These are phyloP conservation scores for Phytophthora sp. DNA, from an alignment of 352 stramenopile species.

Conservation along the genomic window DNA sequence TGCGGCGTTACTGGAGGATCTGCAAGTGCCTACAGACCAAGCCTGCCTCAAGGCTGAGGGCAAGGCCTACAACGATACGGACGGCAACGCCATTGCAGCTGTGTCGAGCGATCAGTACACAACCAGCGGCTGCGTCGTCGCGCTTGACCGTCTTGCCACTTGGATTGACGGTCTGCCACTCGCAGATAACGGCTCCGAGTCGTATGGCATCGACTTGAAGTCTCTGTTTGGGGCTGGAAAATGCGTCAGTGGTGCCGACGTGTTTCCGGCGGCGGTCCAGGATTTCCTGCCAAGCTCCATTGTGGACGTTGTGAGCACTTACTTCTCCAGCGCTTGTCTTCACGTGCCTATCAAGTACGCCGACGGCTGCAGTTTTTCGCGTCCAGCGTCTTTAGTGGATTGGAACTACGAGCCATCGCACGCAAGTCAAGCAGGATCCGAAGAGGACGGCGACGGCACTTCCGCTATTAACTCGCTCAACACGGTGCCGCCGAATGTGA, in stretches of 20 bases:
- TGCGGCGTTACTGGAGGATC: constrained; percentile 40
- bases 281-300: constrained; percentile 41
- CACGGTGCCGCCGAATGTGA: constrained; percentile 36
- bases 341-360: constrained; percentile 60
- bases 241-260: constrained; percentile 48
- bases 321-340: constrained; percentile 53
- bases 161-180: constrained; percentile 52
- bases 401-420: constrained; percentile 56
- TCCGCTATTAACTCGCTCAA: constrained; percentile 39
- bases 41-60: constrained; percentile 60
- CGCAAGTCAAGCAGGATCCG: constrained; percentile 33
- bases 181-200: constrained; percentile 31
- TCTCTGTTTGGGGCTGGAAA: constrained; percentile 45
- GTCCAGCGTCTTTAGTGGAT: constrained; percentile 49
- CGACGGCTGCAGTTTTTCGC: constrained; percentile 55
- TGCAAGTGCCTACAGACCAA: constrained; percentile 61
- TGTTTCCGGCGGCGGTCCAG: constrained; percentile 44
- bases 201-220: constrained; percentile 39
- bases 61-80: constrained; percentile 50
- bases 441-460: constrained; percentile 12
- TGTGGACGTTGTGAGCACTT: constrained; percentile 31
- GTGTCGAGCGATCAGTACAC: constrained; percentile 24
- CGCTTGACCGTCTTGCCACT: constrained; percentile 51
- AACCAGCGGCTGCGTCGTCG: constrained; percentile 53
- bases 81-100: constrained; percentile 30